Evolutionary conservation across 2,329 filamentous ascomycete genomes (phyloP), one percentile per base, ranked within the genome.

Genomic region (Trichoderma koningii): DNA sequence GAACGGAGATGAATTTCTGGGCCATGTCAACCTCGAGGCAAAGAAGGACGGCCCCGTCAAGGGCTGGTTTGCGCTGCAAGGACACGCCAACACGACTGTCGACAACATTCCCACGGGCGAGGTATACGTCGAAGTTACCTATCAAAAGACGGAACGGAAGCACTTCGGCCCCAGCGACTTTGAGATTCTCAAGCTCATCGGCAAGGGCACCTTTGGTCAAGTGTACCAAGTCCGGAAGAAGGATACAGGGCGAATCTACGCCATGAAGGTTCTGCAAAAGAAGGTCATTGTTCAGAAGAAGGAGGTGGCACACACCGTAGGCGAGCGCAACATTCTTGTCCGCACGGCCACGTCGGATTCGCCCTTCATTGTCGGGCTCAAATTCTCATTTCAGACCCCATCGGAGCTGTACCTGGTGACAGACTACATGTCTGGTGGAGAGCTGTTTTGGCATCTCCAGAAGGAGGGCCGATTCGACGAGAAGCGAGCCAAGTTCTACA

Each of bases 251-350:
- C 89, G 95, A 51, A 97, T 99, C 67, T 99, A 99, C 74, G 95
- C 95, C 68, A 99, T 99, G 95, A 99, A 99, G 78, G 94, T 99
- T 1, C 82, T 99, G 38, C 97, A 95, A 57, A 99, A 99, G 84
- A 99, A 99, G 83, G 95, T 99, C 61, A 99, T 99, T 73, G 95
- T 99, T 28, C 95, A 99, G 79, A 99, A 99, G 86, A 99, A 99
- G 79, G 95, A 99, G 77, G 93, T 99, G 56, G 93, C 94, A 17
- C 95, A 99, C 76, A 99, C 95, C 0, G 89, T 99, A 44, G 95
- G 95, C 70, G 95, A 99, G 79, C 87, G 95, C 66, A 99, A 99
- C 75, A 99, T 99, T 70, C 83, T 99, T 55, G 95, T 99, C 47
- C 90, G 95, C 69, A 99, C 95, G 5, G 95, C 95, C 30, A 98